phyloP scores from a whole-genome alignment of 805 yeast species.

The Cyberlindnera japonica region DNA sequence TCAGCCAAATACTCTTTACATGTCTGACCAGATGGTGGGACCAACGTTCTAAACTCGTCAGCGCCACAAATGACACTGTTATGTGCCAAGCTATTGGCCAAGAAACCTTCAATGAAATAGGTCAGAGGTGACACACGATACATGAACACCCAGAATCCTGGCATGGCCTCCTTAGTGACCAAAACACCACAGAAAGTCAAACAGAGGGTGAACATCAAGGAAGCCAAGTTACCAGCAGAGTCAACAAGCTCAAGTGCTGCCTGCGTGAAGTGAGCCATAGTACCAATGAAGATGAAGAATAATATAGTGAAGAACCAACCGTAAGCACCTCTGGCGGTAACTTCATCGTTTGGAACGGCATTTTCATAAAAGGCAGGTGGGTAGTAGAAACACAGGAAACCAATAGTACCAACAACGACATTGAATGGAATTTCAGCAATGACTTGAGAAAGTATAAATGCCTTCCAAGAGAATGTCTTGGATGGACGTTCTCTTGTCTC shows the following conservation, averaged over 20 bases:
- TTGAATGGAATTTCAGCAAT: slow-evolving; percentile 68
- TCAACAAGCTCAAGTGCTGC: slow-evolving; percentile 58
- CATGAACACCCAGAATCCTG: slow-evolving; percentile 81
- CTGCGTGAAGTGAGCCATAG: slow-evolving; percentile 55
- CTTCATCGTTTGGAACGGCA: slow-evolving; percentile 9
- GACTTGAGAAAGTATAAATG: slow-evolving; percentile 59
- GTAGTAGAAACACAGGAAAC: slow-evolving; percentile 63
- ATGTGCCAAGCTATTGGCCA: slow-evolving; percentile 54
- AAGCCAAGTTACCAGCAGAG: slow-evolving; percentile 60
- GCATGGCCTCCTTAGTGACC: slow-evolving; percentile 50
- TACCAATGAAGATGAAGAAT: slow-evolving; percentile 51
- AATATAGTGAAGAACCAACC: slow-evolving; percentile 40
- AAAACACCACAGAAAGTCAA: slow-evolving; percentile 78
- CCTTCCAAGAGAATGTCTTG: slow-evolving; percentile 63
- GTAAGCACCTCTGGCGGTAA: slow-evolving; percentile 17
- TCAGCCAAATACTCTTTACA: slow-evolving; percentile 52
- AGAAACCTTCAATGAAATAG: slow-evolving; percentile 54
- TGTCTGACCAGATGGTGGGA: slow-evolving; percentile 52
- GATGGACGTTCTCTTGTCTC: slow-evolving; percentile 75
- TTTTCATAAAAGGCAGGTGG: slow-evolving; percentile 53
- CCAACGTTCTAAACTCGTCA: slow-evolving; percentile 43
- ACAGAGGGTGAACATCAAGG: slow-evolving; percentile 55
- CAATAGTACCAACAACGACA: slow-evolving; percentile 55
- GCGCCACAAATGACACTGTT: slow-evolving; percentile 44
- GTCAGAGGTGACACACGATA: slow-evolving; percentile 70